Conservation (phyloP, 2,329 filamentous ascomycete species). For the Aspergillus awamori region DNA sequence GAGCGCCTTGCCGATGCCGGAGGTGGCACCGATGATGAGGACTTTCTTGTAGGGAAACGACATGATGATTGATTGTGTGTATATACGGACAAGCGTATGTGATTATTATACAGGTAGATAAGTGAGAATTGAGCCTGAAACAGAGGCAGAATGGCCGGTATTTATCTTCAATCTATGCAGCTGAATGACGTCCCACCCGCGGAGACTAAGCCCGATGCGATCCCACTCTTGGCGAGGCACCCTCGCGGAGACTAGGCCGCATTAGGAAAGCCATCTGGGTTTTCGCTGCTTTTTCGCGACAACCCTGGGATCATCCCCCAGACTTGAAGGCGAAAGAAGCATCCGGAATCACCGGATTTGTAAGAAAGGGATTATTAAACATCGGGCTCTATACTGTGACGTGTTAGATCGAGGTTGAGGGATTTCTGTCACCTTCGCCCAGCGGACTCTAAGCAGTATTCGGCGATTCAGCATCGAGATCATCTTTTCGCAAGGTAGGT, state of each 20-base stretch:
- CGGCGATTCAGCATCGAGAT: neutral
- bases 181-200: neutral
- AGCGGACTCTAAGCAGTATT: neutral
- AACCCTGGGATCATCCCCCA: no score
- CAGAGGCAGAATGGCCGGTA: neutral
- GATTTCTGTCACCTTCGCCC: no score
- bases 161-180: neutral
- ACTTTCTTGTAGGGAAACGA: constrained; percentile 55
- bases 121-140: no score
- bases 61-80: constrained; percentile 32
- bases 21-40: constrained; percentile 56
- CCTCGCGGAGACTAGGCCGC: constrained; percentile 8
- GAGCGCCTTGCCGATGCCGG: constrained; percentile 52
- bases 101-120: neutral
- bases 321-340: no score
- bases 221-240: neutral
- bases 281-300: neutral
- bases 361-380: no score
- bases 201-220: constrained; percentile 9
- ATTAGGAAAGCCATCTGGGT: neutral
- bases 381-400: no score
- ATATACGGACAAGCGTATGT: neutral
- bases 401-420: no score
- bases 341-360: no score
- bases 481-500: neutral